phyloP scores from a whole-genome alignment of 208 protist species.

The Herpetomonas samuelpessoai region DNA sequence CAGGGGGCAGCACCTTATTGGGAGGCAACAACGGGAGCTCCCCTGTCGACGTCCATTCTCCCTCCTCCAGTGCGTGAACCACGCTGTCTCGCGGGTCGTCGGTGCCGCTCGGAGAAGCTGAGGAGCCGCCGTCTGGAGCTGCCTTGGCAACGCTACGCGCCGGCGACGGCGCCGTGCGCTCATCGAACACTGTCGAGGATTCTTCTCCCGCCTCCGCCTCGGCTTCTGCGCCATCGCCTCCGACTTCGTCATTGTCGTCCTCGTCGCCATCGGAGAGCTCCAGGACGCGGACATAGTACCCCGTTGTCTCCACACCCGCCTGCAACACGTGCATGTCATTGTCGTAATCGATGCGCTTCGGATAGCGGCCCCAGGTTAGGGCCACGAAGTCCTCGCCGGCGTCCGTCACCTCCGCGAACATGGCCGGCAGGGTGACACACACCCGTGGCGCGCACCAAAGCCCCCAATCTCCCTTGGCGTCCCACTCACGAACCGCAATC shows the following conservation, averaged over 20 bases:
- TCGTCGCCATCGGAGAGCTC: conserved; percentile 41
- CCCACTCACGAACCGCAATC: conserved; percentile 88
- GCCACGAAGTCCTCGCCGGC: conserved; percentile 81
- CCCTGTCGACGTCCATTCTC: background rate
- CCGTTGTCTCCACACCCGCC: conserved; percentile 59
- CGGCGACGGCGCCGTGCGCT: background rate
- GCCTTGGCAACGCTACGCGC: background rate
- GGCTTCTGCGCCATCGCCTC: background rate
- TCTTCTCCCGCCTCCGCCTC: background rate
- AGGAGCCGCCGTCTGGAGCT: background rate
- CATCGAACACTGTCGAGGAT: background rate
- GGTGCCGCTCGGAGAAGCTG: background rate
- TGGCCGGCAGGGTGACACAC: conserved; percentile 82
- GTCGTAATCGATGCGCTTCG: conserved; percentile 76
- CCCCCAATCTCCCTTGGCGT: conserved; percentile 87
- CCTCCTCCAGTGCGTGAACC: background rate
- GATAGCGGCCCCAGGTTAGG: conserved; percentile 59
- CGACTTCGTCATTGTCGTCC: conserved; percentile 8
- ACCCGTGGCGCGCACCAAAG: conserved; percentile 79
- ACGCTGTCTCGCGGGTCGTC: background rate
- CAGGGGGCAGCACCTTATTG: background rate
- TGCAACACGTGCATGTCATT: conserved; percentile 85
- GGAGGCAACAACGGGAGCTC: background rate
- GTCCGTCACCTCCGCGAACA: conserved; percentile 49
- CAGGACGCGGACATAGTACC: conserved; percentile 70